Evolutionary conservation across 345 rosid genomes (phyloP).

Genomic region (Cardamine resedifolia): DNA sequence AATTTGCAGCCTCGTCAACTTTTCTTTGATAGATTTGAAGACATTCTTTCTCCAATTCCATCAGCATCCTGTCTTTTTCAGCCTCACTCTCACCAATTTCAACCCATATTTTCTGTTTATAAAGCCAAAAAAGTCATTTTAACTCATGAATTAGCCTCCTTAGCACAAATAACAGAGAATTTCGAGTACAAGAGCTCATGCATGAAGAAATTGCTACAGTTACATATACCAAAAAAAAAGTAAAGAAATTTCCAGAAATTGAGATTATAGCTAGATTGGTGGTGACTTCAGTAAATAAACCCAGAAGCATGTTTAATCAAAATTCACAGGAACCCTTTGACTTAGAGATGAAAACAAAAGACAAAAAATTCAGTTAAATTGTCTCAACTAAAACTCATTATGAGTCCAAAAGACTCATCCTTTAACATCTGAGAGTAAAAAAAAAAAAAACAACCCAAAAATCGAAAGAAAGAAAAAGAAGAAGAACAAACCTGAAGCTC

Average conservation of each 20-base stretch:
- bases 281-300: background rate
- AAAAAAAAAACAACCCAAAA: too few relatives aligned
- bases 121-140: background rate
- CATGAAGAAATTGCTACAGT: conserved; percentile 11
- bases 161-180: background rate
- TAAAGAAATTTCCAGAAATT: background rate
- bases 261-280: background rate
- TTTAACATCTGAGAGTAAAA: conserved; percentile 31
- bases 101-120: conserved; percentile 92
- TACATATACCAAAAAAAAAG: conserved; percentile 3
- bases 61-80: conserved; percentile 79
- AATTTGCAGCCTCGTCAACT: conserved; percentile 90
- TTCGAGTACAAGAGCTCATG: background rate
- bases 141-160: conserved; percentile 7
- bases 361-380: conserved; percentile 19
- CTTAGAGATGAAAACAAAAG: conserved; percentile 30
- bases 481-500: conserved; percentile 85
- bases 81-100: conserved; percentile 90
- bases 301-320: conserved; percentile 26
- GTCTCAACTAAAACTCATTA: conserved; percentile 44
- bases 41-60: conserved; percentile 91
- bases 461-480: too few relatives aligned
- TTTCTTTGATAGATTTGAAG: conserved; percentile 84
- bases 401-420: conserved; percentile 40
- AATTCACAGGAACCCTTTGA: conserved; percentile 35